Base-by-base conservation (phyloP, 495 filamentous ascomycete species). In the Aspergillus taichungensis region DNA sequence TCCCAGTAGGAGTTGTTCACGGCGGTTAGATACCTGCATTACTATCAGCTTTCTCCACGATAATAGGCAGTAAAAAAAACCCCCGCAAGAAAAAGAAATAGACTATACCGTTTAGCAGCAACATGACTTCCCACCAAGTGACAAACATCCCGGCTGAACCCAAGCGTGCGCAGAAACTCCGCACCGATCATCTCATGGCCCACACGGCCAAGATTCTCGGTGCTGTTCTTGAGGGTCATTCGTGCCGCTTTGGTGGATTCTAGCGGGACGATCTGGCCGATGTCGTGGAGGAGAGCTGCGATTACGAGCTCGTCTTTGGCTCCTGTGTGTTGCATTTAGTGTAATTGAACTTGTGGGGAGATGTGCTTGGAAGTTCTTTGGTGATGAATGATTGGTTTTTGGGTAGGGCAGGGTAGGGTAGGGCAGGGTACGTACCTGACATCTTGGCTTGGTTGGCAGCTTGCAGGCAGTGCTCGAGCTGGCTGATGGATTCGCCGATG, bases 401-500 rank as follows among this genome's bases (percentile, higher is more conserved):
- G n/a, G n/a, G n/a, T n/a, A n/a, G n/a, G n/a, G n/a, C n/a, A n/a
- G n/a, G n/a, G n/a, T n/a, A n/a, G n/a, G n/a, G n/a, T n/a, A n/a
- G n/a, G n/a, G n/a, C n/a, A n/a, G 27, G 42, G 5, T 13, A 31
- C 13, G 8, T 37, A 59, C 62, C 50, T 6, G 59, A 49, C 35
- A 47, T 46, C 18, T 37, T 43, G 10, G 62, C 62, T 27, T 63
- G 59, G 24, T 71, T 55, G 2, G 67, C 70, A 12, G 63, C 63
- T 51, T 74, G 70, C 6, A 74, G 52, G 37, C 53, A 67, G 47
- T 74, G 70, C 35, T 72, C 67, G 3, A 74, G 62, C 49, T 74
- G 70, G 34, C 58, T 63, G 46, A 74, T 67, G 1, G 61, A 63
- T 50, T 74, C 69, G 29, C 69, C 68, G 24, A 71, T 65, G 37